phyloP scores from a whole-genome alignment of 176 grass and related monocot genomes.

The Cenchrus fungigraminus region DNA sequence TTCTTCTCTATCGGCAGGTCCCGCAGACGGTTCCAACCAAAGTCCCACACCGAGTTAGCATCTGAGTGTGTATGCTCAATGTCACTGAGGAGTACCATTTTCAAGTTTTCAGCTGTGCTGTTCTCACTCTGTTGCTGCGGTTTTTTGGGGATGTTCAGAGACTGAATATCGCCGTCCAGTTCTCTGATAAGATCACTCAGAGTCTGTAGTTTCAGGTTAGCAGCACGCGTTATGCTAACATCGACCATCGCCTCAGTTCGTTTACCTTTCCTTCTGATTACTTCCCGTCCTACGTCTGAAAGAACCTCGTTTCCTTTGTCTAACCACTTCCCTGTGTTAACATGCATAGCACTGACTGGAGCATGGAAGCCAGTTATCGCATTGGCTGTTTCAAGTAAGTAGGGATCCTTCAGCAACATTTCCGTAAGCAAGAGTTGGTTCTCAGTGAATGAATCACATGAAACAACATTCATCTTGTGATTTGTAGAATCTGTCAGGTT shows the following conservation, averaged over 20 bases:
- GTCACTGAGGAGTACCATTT: constrained; percentile 63
- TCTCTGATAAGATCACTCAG: constrained; percentile 74
- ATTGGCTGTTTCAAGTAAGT: constrained; percentile 65
- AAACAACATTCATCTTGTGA: constrained; percentile 21
- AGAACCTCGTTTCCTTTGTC: constrained; percentile 59
- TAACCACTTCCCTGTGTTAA: constrained; percentile 27
- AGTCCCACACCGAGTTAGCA: constrained; percentile 83
- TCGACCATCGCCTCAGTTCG: constrained; percentile 42
- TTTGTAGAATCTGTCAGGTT: not conserved
- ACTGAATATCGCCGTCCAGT: constrained; percentile 69
- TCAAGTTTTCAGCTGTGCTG: constrained; percentile 43
- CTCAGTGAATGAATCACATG: constrained; percentile 58
- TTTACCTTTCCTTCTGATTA: constrained; percentile 72
- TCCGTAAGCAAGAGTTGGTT: constrained; percentile 61
- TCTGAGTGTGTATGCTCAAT: constrained; percentile 60
- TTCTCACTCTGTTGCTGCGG: not conserved
- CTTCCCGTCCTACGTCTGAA: constrained; percentile 63
- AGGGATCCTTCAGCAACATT: constrained; percentile 59
- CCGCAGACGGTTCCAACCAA: constrained; percentile 57
- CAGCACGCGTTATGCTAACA: not conserved
- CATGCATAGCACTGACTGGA: constrained; percentile 35
- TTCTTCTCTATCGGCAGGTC: constrained; percentile 48
- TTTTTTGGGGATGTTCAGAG: constrained; percentile 52
- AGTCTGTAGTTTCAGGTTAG: constrained; percentile 29
- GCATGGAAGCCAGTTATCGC: constrained; percentile 45